Conservation (phyloP, 1,139 yeast genomes). For the Pichia sorboxylosa region DNA sequence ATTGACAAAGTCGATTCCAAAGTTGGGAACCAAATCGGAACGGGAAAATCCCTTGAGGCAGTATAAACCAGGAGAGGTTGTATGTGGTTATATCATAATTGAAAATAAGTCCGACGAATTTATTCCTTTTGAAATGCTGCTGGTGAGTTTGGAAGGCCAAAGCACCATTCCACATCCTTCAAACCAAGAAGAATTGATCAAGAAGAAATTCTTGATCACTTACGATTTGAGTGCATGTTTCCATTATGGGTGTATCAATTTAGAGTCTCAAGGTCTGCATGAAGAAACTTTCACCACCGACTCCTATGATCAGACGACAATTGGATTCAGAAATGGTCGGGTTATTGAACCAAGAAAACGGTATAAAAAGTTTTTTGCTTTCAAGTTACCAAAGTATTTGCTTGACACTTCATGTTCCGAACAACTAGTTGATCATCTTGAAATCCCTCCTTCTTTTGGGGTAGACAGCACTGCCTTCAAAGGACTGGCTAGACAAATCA, state of each 20-base stretch:
- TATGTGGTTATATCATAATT: constrained; percentile 42
- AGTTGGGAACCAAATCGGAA: constrained; percentile 19
- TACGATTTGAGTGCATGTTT: constrained; percentile 33
- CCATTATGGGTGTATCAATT: constrained; percentile 25
- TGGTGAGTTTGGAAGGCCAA: constrained; percentile 46
- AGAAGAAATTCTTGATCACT: constrained; percentile 28
- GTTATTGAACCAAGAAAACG: constrained; percentile 37
- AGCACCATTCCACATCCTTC: constrained; percentile 11
- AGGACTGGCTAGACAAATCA: constrained; percentile 13
- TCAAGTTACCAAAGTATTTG: constrained; percentile 47
- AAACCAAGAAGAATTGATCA: constrained; percentile 3
- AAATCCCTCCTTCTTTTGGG: constrained; percentile 57
- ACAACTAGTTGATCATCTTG: constrained; percentile 36
- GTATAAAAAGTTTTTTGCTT: constrained; percentile 54
- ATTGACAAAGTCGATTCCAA: constrained; percentile 28
- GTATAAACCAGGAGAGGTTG: constrained; percentile 42
- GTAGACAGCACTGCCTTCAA: constrained; percentile 24
- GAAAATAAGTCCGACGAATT: constrained; percentile 31
- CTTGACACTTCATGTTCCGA: constrained; percentile 50
- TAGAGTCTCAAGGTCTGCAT: constrained; percentile 9
- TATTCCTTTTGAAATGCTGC: constrained; percentile 44
- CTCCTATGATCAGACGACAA: constrained; percentile 31
- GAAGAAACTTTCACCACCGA: constrained; percentile 1
- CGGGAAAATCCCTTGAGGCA: constrained; percentile 30
- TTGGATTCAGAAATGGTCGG: constrained; percentile 45